Evolutionary conservation across 352 stramenopile genomes (phyloP), one percentile per base, ranked within the genome.

Genomic region (Phytophthora pinifolia): DNA sequence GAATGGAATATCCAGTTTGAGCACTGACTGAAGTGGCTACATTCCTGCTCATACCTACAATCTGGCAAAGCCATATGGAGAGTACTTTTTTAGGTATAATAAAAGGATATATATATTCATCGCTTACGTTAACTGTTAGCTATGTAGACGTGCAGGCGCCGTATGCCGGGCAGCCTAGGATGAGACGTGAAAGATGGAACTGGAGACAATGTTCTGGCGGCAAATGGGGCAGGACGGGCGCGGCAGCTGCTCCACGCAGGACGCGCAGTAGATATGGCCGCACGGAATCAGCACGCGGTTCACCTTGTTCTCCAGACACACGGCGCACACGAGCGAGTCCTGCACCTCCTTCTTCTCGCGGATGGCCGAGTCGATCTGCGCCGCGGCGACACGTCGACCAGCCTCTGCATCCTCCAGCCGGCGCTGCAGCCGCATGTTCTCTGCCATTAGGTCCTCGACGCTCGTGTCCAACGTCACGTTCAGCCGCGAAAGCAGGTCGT

Each of bases 251-350:
- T 73, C 53, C 15, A 92, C 66, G 45, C 85, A 94, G n/a, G 46
- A 54, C 10, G 63, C 57, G 59, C 83, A 94, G 59, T 92, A 92
- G 32, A 92, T 89, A 66, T 94, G 83, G 27, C 83, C 85, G 31
- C 85, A 93, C 20, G 85, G 83, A 27, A 92, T 83, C 18, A 94
- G 65, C 56, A 94, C 83, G 54, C 80, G 76, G 45, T 94, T 70
- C 45, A 94, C 85, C 37, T 88, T 71, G 58, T 83, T 79, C 55
- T 94, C 85, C 15, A 94, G 68, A 50, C 85, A 94, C 36, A 92
- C 83, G 18, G 79, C 79, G 55, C 85, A 94, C 31, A 84, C 67
- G 33, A 94, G 67, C 47, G 79, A 77, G 45, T 94, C 83, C 38
- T 86, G 62, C 15, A 75, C 68, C 13, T 91, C 83, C 54, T 86